These are phyloP conservation scores for Teratosphaeria zuluensis DNA, from an alignment of 2,329 filamentous ascomycete genomes.

Conservation along the genomic window DNA sequence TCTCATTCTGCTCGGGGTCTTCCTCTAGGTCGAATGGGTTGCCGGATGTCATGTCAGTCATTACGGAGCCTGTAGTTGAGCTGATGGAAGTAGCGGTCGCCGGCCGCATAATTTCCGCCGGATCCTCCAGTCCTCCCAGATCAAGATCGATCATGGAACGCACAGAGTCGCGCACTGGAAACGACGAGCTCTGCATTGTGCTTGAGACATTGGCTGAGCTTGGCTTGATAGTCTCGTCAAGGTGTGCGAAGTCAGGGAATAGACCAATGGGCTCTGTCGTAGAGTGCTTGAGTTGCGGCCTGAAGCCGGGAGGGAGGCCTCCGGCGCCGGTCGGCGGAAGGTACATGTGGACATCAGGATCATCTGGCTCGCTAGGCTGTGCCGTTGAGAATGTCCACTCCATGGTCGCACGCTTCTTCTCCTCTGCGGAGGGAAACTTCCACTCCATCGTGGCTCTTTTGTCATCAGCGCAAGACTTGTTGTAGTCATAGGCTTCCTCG, in stretches of 20 bases:
- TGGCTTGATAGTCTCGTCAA: slow-evolving; percentile 4
- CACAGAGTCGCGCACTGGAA: slow-evolving; percentile 25
- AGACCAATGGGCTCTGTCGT: slow-evolving; percentile 31
- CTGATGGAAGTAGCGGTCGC: slow-evolving; percentile 27
- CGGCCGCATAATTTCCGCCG: slow-evolving; percentile 31
- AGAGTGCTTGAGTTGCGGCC: slow-evolving; percentile 32
- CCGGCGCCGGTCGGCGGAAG: slow-evolving; percentile 21
- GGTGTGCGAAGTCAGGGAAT: slow-evolving; percentile 29
- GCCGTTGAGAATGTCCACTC: slow-evolving; percentile 47
- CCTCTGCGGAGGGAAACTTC: slow-evolving; percentile 38
- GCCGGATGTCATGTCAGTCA: slow-evolving; percentile 33
- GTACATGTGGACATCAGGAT: slow-evolving; percentile 16
- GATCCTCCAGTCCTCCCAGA: slow-evolving; percentile 24
- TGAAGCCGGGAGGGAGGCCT: slow-evolving; percentile 25
- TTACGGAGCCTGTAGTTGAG: slow-evolving; percentile 25
- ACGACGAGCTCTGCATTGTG: slow-evolving; percentile 17
- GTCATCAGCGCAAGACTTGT: slow-evolving; percentile 23
- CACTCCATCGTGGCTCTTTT: slow-evolving; percentile 42
- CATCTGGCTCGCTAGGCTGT: slow-evolving; percentile 17
- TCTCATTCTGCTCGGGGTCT: slow-evolving; percentile 17
- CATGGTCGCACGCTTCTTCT: slow-evolving; percentile 33
- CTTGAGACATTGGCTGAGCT: neutral
- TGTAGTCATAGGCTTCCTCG: slow-evolving; percentile 27
- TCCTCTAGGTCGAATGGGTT: slow-evolving; percentile 44
- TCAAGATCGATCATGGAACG: slow-evolving; percentile 39